Percentiles rank a stretch among this genome's conserved stretches.
Conservation (phyloP, 257 asterid species). For the Fraxinus cuspidata region DNA sequence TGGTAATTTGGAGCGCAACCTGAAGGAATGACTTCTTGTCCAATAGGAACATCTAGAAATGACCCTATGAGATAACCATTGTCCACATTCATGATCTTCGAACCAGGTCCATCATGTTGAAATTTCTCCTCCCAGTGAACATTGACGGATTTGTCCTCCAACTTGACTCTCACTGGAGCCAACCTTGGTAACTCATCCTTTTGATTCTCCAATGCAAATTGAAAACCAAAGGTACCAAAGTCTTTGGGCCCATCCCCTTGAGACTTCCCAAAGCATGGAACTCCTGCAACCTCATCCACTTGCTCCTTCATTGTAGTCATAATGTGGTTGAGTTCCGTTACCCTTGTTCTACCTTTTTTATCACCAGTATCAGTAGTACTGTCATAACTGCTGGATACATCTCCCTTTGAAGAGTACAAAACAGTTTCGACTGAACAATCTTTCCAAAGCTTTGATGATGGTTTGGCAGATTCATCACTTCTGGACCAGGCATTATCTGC, state of each 20-base stretch:
- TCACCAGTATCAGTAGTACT: constrained; percentile 38
- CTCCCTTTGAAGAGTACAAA: constrained; percentile 57
- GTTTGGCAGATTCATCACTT: constrained; percentile 42
- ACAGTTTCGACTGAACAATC: constrained; percentile 74
- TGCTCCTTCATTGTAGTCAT: constrained; percentile 72
- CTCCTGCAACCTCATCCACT: constrained; percentile 86
- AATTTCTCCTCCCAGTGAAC: constrained; percentile 87
- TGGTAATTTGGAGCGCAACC: constrained; percentile 46
- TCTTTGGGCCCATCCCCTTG: constrained; percentile 58
- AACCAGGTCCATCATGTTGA: constrained; percentile 59
- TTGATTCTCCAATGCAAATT: constrained; percentile 57
- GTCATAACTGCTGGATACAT: constrained; percentile 62
- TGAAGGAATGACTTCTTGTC: constrained; percentile 72
- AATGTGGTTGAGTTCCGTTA: constrained; percentile 48
- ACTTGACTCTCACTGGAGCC: constrained; percentile 83
- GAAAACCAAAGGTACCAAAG: constrained; percentile 52
- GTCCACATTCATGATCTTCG: constrained; percentile 59
- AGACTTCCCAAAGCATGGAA: constrained; percentile 63
- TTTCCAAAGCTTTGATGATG: constrained; percentile 54
- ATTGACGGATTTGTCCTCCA: constrained; percentile 76
- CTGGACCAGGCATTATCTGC: constrained; percentile 54
- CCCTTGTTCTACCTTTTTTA: constrained; percentile 62
- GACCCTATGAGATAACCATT: constrained; percentile 76
- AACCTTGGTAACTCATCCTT: constrained; percentile 91
- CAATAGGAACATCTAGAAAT: constrained; percentile 91